These are phyloP conservation scores for Candida sanyaensis DNA, from an alignment of 1,139 yeast genomes.

Conservation along the genomic window DNA sequence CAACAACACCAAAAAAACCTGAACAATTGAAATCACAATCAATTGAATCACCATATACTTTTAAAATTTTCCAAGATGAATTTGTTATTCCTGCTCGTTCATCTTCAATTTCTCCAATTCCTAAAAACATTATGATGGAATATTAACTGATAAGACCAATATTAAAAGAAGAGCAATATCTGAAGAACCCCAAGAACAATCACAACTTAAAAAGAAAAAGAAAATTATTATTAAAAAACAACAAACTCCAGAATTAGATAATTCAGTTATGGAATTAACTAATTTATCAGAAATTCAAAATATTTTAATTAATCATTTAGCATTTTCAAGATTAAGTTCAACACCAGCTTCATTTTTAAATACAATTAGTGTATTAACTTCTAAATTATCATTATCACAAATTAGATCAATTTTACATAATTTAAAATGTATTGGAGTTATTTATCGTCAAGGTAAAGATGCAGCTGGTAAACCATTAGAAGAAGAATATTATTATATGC, in stretches of 20 bases:
- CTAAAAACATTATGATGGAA: neutral
- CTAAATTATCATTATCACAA: conserved; percentile 46
- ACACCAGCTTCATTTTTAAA: conserved; percentile 76
- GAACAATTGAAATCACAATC: neutral
- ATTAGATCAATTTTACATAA: conserved; percentile 52
- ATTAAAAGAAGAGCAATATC: conserved; percentile 28
- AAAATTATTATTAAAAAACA: conserved; percentile 3
- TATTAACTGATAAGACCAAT: conserved; percentile 27
- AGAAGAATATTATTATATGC: conserved; percentile 88
- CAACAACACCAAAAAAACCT: neutral
- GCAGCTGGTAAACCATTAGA: conserved; percentile 95
- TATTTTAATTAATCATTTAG: conserved; percentile 78
- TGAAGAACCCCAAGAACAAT: conserved; percentile 25
- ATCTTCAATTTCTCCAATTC: conserved; percentile 10
- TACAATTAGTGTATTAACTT: conserved; percentile 54
- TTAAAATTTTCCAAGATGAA: conserved; percentile 12
- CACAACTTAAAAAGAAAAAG: conserved; percentile 6
- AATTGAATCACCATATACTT: neutral
- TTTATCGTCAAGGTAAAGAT: conserved; percentile 86
- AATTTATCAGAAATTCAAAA: conserved; percentile 56
- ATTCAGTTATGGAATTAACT: conserved; percentile 29
- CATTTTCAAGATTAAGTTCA: conserved; percentile 84
- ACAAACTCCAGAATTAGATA: conserved; percentile 15
- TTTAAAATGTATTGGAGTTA: conserved; percentile 72
- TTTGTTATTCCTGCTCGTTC: conserved; percentile 8